A percentile compares a stretch with the other conserved stretches of the same genome.
Evolutionary conservation across 306 rosid genomes (phyloP).

Genomic region (Morella rubra): DNA sequence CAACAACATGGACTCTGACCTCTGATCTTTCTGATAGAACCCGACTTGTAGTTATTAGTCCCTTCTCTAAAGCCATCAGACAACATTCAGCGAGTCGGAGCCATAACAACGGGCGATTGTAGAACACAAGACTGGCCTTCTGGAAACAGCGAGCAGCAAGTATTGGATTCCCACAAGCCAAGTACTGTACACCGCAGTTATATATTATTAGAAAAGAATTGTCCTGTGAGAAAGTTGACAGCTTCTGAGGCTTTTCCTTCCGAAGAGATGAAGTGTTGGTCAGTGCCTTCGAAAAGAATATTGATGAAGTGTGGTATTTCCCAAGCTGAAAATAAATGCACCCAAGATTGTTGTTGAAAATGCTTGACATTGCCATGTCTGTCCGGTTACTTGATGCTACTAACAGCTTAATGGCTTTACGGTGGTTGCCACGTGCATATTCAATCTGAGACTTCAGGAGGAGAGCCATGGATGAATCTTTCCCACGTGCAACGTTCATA

Average conservation of each 20-base stretch:
- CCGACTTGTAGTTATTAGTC: constrained; percentile 46
- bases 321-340: constrained; percentile 97
- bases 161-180: constrained; percentile 86
- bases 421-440: constrained; percentile 94
- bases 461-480: constrained; percentile 90
- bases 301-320: constrained; percentile 76
- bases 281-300: constrained; percentile 88
- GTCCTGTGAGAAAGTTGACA: constrained; percentile 74
- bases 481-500: constrained; percentile 89
- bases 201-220: constrained; percentile 75
- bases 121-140: constrained; percentile 81
- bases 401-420: constrained; percentile 94
- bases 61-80: constrained; percentile 89
- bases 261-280: constrained; percentile 67
- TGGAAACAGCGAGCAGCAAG: constrained; percentile 92
- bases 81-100: constrained; percentile 97
- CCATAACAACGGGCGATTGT: constrained; percentile 89
- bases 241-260: constrained; percentile 75
- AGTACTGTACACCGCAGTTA: constrained; percentile 89
- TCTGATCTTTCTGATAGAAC: constrained; percentile 56
- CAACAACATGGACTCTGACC: constrained; percentile 68
- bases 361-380: constrained; percentile 66
- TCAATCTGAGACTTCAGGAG: constrained; percentile 94
- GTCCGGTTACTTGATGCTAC: constrained; percentile 80
- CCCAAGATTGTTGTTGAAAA: constrained; percentile 90